Percentiles rank a stretch among this genome's conserved stretches.
Conservation (phyloP, 2,329 filamentous ascomycete species). For the Exophiala lecanii-corni region DNA sequence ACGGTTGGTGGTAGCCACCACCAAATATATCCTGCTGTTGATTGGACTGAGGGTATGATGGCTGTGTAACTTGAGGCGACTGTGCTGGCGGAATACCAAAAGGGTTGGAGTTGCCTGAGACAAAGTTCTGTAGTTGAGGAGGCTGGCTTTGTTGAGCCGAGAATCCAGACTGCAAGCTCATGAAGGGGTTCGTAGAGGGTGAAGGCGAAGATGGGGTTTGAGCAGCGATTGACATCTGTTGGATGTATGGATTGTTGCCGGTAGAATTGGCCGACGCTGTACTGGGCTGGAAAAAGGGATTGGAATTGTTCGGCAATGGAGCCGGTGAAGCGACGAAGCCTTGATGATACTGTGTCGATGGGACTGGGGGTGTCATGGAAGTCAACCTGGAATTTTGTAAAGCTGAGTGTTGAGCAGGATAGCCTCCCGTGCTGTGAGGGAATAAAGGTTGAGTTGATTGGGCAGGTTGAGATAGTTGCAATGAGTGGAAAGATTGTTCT, state of each 20-base stretch:
- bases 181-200: conserved; percentile 23
- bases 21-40: conserved; percentile 19
- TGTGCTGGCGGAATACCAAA: conserved; percentile 24
- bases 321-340: conserved; percentile 23
- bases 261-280: conserved; percentile 22
- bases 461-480: conserved; percentile 67
- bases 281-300: conserved; percentile 42
- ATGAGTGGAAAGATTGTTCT: conserved; percentile 67
- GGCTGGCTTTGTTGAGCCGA: conserved; percentile 16
- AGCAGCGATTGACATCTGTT: conserved; percentile 2
- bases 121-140: conserved; percentile 19
- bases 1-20: conserved; percentile 11
- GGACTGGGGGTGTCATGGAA: conserved; percentile 39
- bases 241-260: conserved; percentile 25
- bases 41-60: conserved; percentile 16
- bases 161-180: conserved; percentile 12
- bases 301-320: conserved; percentile 28
- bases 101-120: conserved; percentile 20
- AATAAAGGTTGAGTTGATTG: conserved; percentile 68
- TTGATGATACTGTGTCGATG: conserved; percentile 30
- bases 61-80: conserved; percentile 9
- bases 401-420: conserved; percentile 40
- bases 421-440: conserved; percentile 68
- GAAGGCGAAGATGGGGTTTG: conserved; percentile 15
- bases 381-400: conserved; percentile 37